phyloP scores from a whole-genome alignment of 768 basidiomycete genomes.

The Suillus subaureus region DNA sequence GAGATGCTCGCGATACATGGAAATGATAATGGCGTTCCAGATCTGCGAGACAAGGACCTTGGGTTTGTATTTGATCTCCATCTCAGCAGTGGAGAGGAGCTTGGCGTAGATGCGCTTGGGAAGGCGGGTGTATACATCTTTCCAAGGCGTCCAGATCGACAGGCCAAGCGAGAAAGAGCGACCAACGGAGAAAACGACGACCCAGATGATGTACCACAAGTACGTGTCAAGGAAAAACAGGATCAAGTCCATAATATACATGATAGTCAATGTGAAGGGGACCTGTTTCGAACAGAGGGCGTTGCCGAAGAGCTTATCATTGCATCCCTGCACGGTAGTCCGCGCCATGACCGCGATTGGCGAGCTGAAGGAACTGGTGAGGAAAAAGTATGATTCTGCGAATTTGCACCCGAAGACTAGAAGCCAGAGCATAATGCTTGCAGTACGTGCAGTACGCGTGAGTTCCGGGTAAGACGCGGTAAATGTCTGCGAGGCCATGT shows the following conservation, averaged over 20 bases:
- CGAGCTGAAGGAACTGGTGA: conserved; percentile 94
- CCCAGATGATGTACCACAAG: conserved; percentile 99
- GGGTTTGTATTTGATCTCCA: conserved; percentile 99
- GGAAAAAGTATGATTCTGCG: conserved; percentile 96
- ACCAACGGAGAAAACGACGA: conserved; percentile 90
- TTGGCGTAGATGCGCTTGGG: conserved; percentile 99
- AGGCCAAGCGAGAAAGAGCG: conserved; percentile 91
- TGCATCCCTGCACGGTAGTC: conserved; percentile 90
- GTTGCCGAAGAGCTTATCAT: conserved; percentile 79
- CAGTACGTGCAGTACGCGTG: conserved; percentile 67
- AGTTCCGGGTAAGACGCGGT: conserved; percentile 95
- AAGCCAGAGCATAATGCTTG: conserved; percentile 86
- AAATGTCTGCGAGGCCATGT: conserved; percentile 98
- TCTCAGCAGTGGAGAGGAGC: conserved; percentile 90
- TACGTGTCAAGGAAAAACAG: conserved; percentile 99
- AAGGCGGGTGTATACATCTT: conserved; percentile 92
- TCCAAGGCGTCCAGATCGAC: conserved; percentile 99
- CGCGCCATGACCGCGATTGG: conserved; percentile 97
- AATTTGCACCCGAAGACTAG: conserved; percentile 98
- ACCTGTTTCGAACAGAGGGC: conserved; percentile 90
- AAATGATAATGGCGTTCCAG: conserved; percentile 99
- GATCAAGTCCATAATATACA: conserved; percentile 98
- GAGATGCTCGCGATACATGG: conserved; percentile 99
- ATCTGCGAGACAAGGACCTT: conserved; percentile 99
- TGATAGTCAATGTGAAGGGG: conserved; percentile 92